Percentiles rank a stretch among this genome's conserved stretches.
Evolutionary conservation across 164 flowering plant genomes (phyloP).

Genomic region (Vitis labrusca): DNA sequence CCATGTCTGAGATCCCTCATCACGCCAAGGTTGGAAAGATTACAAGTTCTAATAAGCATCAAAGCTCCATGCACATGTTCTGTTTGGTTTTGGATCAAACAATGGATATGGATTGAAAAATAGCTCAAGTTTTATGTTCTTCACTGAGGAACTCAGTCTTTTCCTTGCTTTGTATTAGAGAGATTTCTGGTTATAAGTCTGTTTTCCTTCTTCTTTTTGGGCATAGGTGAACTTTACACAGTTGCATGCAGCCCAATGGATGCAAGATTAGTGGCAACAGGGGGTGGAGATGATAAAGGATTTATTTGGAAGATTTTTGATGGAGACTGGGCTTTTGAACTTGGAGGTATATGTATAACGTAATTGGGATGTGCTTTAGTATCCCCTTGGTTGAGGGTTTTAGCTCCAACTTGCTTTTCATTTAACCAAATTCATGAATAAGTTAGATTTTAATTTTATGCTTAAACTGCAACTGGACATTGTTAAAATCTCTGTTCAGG

Average conservation of each 20-base stretch:
- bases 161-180: not conserved
- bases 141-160: not conserved
- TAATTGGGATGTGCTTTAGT: not conserved
- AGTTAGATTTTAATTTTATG: not conserved
- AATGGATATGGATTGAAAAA: not conserved
- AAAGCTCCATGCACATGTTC: not conserved
- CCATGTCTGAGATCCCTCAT: not conserved
- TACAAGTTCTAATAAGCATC: not conserved
- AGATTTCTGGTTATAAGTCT: not conserved
- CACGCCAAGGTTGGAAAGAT: not conserved
- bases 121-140: not conserved
- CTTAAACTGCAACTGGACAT: not conserved
- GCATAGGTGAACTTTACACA: slow-evolving; percentile 73
- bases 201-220: not conserved
- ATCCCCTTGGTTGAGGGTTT: not conserved
- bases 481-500: slow-evolving; percentile 40
- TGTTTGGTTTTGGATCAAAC: not conserved
- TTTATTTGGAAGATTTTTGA: slow-evolving; percentile 83
- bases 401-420: not conserved
- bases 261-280: slow-evolving; percentile 75
- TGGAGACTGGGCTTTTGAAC: slow-evolving; percentile 77
- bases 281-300: slow-evolving; percentile 93
- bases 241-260: slow-evolving; percentile 90
- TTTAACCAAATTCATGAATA: not conserved
- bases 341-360: slow-evolving; percentile 45